Conservation (phyloP, 768 basidiomycete species). For the Boletus coccyginus region DNA sequence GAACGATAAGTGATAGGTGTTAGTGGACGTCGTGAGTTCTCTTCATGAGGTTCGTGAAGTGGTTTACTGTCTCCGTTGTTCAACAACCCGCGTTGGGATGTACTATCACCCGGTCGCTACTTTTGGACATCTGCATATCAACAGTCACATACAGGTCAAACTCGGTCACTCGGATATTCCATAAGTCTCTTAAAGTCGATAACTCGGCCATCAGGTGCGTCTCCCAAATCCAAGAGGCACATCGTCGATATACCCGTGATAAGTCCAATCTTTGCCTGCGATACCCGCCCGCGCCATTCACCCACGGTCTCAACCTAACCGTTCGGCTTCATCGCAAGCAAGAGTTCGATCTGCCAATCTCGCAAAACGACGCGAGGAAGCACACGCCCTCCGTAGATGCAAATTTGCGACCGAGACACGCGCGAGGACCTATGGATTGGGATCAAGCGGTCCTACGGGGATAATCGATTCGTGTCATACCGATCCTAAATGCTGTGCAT, state of each 20-base stretch:
- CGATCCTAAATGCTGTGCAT: slow-evolving; percentile 20
- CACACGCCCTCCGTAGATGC: slow-evolving; percentile 50
- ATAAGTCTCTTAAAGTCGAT: not conserved
- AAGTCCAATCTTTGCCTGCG: slow-evolving; percentile 14
- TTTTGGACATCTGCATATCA: slow-evolving; percentile 11
- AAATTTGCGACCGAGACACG: slow-evolving; percentile 56
- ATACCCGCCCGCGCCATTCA: slow-evolving; percentile 24
- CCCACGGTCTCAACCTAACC: slow-evolving; percentile 17
- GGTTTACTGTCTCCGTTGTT: not conserved
- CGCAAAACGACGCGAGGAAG: slow-evolving; percentile 51
- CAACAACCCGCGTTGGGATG: slow-evolving; percentile 5
- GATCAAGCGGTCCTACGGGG: not conserved
- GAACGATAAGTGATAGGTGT: slow-evolving; percentile 14
- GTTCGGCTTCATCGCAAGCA: slow-evolving; percentile 16
- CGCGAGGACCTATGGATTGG: slow-evolving; percentile 40
- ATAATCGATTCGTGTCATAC: slow-evolving; percentile 5
- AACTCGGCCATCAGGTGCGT: not conserved
- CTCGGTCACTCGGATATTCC: not conserved
- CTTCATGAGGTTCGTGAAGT: slow-evolving; percentile 19
- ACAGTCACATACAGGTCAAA: not conserved
- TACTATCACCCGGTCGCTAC: not conserved
- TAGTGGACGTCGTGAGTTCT: slow-evolving; percentile 6
- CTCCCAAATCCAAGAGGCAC: slow-evolving; percentile 24
- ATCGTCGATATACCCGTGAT: slow-evolving; percentile 20
- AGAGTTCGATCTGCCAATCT: slow-evolving; percentile 51